Evolutionary conservation across 306 rosid species (phyloP), one percentile per base, ranked within the genome.

Genomic region (Senna tora): DNA sequence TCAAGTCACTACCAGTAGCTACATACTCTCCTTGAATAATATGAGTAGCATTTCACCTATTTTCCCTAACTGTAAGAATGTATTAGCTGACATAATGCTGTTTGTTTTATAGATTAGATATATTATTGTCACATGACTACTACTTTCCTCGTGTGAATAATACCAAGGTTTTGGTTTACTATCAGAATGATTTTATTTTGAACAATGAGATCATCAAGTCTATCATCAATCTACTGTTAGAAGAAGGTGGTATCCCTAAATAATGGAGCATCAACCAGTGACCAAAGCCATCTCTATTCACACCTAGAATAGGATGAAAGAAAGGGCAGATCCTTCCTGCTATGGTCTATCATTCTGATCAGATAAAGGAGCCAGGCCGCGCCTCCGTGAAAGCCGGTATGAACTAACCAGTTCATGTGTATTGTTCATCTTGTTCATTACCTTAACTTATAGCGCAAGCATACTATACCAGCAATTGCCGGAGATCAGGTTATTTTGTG

Each of bases 151-250:
- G 52, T 0, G 75, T 7, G 43, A 65, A 30, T 39, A 59, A 81
- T 73, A 5, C 36, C 12, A 19, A 67, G 41, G 58, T 59, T 71
- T 60, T 59, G 36, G 64, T 64, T 43, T 33, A 17, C 72, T 66
- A 65, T 71, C 87, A 93, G 97, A 79, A 80, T 59, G 82, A 79
- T 34, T 73, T 81, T 9, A 81, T 77, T 73, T 80, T 73, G 75
- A 77, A 88, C 77, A 86, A 89, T 32, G 93, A 87, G 84, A 87
- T 93, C 66, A 62, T 93, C 6, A 87, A 82, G 77, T 90, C 98
- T 42, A 90, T 93, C 53, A 84, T 93, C 80, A 90, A 79, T 78
- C 78, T 93, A 80, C 83, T 93, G 79, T 62, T 90, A 67, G 98
- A 93, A 87, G 98, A 93, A 87, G 92, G 86, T 60, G 88, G 34